Evolutionary conservation across 169 alveolate species (phyloP), one percentile per base, ranked within the genome.

Genomic region (Plasmodium blacklocki): DNA sequence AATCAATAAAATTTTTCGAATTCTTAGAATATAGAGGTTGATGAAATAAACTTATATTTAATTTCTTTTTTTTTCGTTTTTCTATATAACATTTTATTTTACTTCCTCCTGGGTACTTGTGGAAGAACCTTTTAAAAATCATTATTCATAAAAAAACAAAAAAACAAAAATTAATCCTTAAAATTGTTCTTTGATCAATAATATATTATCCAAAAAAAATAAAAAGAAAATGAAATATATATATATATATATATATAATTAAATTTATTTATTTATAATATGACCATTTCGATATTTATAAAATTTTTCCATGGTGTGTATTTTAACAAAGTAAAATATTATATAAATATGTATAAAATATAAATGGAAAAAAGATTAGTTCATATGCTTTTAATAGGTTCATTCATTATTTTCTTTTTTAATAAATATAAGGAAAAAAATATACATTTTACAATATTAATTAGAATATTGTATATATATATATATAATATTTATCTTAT

Each of bases 91-190:
- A 80, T 32, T 80, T 80, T 58, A 80, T 80, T 80, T 68, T 80
- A 52, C 90, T 80, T 26, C 90, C 90, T 47, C 90, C 90, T 2
- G 90, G 76, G 39, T 80, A 80, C 64, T 80, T 80, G 29, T 80
- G 90, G 70, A 80, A 80, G 52, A 50, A 80, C 43, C 90, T 80
- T 80, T 80, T 80, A 72, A 80, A 80, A 67, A 80, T 29, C 90
- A 80, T 80, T 62, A 8, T 80, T 45, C 21, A 23, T 15, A 19
- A 29, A 49, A 26, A 18, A 23, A 59, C 23, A 73, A 73, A 26
- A 59, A 9, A 8, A 26, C 1, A 52, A 52, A 52, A 6, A 15
- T 52, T 52, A 52, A 52, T 8, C 62, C 18, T 52, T 52, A 14
- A 52, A 8, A 52, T 52, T 52, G 62, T 52, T 52, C 21, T 52